A percentile compares a stretch with the other conserved stretches of the same genome.
Evolutionary conservation across 1,284 basidiomycete genomes (phyloP).

Genomic region (Mycena sp.): DNA sequence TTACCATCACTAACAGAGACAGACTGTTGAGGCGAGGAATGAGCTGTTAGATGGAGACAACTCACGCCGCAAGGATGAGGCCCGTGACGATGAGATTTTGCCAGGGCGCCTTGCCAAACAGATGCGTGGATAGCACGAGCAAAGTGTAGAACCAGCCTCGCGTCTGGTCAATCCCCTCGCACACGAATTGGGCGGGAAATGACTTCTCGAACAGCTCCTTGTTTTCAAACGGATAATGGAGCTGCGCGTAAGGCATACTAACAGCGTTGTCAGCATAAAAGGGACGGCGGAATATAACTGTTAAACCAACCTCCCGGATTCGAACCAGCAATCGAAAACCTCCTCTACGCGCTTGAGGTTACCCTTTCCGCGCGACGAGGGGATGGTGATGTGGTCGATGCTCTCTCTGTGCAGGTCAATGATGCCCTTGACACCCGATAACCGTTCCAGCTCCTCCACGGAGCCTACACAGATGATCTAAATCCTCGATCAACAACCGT

Average conservation of each 20-base stretch:
- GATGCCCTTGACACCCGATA: slow-evolving; percentile 89
- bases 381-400: slow-evolving; percentile 97
- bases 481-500: not conserved
- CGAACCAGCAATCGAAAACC: slow-evolving; percentile 99
- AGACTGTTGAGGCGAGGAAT: not conserved
- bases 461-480: slow-evolving; percentile 92
- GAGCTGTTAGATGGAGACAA: not conserved
- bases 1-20: slow-evolving; percentile 82
- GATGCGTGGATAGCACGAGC: slow-evolving; percentile 93
- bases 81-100: slow-evolving; percentile 98
- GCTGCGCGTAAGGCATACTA: slow-evolving; percentile 99
- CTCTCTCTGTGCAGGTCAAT: slow-evolving; percentile 96
- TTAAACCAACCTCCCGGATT: slow-evolving; percentile 87
- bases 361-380: slow-evolving; percentile 92
- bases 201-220: slow-evolving; percentile 85
- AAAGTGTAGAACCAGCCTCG: slow-evolving; percentile 99
- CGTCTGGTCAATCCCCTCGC: slow-evolving; percentile 96
- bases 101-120: slow-evolving; percentile 96
- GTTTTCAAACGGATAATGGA: slow-evolving; percentile 99
- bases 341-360: slow-evolving; percentile 90
- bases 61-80: slow-evolving; percentile 92
- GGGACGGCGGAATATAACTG: not conserved
- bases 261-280: slow-evolving; percentile 16
- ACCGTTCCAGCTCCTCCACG: slow-evolving; percentile 86
- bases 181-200: slow-evolving; percentile 98